Evolutionary conservation across 2,329 filamentous ascomycete genomes (phyloP).

Genomic region (Aspergillus clavatus): DNA sequence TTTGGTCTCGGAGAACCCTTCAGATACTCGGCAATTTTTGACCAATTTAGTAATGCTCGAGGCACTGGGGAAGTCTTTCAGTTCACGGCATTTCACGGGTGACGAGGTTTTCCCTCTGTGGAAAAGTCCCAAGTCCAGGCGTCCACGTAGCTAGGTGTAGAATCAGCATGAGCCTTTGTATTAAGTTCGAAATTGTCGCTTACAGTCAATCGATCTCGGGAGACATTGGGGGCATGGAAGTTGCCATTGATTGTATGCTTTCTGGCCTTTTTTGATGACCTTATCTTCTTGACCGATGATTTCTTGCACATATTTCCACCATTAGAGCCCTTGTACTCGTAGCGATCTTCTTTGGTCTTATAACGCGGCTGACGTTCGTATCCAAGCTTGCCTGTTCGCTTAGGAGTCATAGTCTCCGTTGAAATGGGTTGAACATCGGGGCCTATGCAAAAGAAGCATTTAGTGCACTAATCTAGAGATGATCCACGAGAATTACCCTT

Average conservation of each 20-base stretch:
- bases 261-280: constrained; percentile 20
- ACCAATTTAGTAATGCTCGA: not conserved
- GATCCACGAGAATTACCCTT: not conserved
- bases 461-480: not conserved
- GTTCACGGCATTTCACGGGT: constrained; percentile 19
- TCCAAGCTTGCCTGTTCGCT: constrained; percentile 1
- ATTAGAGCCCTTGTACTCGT: constrained; percentile 41
- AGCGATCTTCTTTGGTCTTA: constrained; percentile 55
- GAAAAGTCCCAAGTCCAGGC: constrained; percentile 30
- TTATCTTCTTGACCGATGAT: constrained; percentile 13
- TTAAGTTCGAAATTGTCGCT: constrained; percentile 9
- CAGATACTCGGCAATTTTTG: constrained; percentile 8
- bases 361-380: constrained; percentile 52
- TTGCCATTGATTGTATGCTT: constrained; percentile 47
- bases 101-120: constrained; percentile 33
- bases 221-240: constrained; percentile 54
- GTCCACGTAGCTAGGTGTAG: constrained; percentile 19
- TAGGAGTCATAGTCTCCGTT: no score
- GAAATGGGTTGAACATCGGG: no score
- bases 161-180: constrained; percentile 2
- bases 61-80: not conserved
- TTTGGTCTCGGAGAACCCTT: constrained; percentile 21
- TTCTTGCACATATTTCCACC: constrained; percentile 1
- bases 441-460: not conserved
- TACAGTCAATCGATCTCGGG: constrained; percentile 52